phyloP scores from a whole-genome alignment of 73 alveolate genomes.

The Paramecium tetraurelia region DNA sequence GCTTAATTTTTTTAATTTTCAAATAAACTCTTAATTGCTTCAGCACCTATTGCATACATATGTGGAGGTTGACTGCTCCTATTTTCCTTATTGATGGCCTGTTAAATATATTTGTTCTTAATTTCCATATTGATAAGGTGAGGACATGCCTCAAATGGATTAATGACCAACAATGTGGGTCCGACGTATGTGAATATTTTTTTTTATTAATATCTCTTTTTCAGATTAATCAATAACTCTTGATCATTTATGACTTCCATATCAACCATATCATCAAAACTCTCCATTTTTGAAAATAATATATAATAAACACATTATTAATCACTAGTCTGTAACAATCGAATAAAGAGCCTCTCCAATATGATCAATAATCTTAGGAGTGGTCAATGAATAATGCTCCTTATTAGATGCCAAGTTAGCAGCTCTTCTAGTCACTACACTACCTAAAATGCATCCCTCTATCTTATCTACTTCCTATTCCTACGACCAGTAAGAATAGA shows the following conservation, averaged over 20 bases:
- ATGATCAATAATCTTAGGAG: slow-evolving; percentile 85
- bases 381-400: slow-evolving; percentile 76
- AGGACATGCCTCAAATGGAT: slow-evolving; percentile 89
- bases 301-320: background rate
- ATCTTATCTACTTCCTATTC: background rate
- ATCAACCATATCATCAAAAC: slow-evolving; percentile 80
- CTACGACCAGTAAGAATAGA: slow-evolving; percentile 68
- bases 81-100: slow-evolving; percentile 47
- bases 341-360: slow-evolving; percentile 53
- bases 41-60: slow-evolving; percentile 88
- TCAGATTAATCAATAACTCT: slow-evolving; percentile 79
- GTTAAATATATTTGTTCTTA: slow-evolving; percentile 43
- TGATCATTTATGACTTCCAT: slow-evolving; percentile 80
- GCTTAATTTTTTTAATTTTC: slow-evolving; percentile 84
- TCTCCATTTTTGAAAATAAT: slow-evolving; percentile 29
- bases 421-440: slow-evolving; percentile 71
- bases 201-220: slow-evolving; percentile 79
- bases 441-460: slow-evolving; percentile 52
- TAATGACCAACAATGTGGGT: slow-evolving; percentile 89
- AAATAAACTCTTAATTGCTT: slow-evolving; percentile 80
- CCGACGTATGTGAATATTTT: slow-evolving; percentile 95
- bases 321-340: background rate
- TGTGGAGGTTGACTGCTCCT: slow-evolving; percentile 82
- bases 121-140: slow-evolving; percentile 74
- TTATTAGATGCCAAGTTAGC: slow-evolving; percentile 69